phyloP scores from a whole-genome alignment of 23 red algal genomes.

The Gracilaria caudata region DNA sequence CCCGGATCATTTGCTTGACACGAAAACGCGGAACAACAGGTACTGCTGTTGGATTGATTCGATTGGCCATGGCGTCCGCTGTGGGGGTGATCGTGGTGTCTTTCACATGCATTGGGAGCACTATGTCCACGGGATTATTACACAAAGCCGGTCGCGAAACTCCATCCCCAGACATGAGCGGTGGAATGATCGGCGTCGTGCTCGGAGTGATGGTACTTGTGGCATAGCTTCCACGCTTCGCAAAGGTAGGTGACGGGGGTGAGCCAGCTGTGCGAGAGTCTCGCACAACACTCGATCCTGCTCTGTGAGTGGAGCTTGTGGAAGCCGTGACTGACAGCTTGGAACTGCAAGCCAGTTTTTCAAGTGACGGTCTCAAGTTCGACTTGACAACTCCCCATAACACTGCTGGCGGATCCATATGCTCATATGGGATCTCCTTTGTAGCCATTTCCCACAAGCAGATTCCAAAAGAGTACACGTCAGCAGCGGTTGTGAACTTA shows the following conservation, averaged over 20 bases:
- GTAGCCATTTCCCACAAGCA: constrained; percentile 89
- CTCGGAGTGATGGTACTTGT: constrained; percentile 5
- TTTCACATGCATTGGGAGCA: neutral
- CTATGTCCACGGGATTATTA: neutral
- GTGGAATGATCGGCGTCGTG: neutral
- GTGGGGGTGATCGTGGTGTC: neutral
- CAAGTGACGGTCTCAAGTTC: constrained; percentile 41
- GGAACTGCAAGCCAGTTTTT: neutral
- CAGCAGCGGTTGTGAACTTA: constrained; percentile 65
- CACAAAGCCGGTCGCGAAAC: neutral
- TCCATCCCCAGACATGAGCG: neutral
- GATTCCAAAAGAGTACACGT: constrained; percentile 91
- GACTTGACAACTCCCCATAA: constrained; percentile 71
- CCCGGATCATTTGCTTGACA: neutral
- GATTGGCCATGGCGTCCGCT: neutral
- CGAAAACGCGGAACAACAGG: neutral
- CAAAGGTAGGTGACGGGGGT: neutral
- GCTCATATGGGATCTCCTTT: constrained; percentile 71
- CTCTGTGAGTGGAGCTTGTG: neutral
- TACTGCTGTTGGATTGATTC: neutral
- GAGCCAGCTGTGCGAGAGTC: neutral
- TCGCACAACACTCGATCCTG: neutral
- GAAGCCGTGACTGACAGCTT: neutral
- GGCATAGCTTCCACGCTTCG: neutral
- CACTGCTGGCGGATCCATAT: constrained; percentile 71